Evolutionary conservation across 495 filamentous ascomycete species (phyloP), one percentile per base, ranked within the genome.

Genomic region (Annulohypoxylon moriforme): DNA sequence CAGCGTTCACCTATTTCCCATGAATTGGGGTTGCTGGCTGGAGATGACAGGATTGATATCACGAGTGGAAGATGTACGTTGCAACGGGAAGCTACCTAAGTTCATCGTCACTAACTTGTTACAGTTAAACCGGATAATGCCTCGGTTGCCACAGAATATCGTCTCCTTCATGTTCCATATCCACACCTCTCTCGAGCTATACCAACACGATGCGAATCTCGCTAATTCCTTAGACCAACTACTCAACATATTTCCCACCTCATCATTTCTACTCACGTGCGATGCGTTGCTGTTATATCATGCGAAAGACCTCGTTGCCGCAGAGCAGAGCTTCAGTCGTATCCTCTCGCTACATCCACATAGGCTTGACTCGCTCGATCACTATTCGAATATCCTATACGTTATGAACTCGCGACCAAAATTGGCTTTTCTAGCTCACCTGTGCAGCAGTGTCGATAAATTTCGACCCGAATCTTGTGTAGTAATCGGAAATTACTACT

Each of bases 381-480:
- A 96, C 74, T 99, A 97, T 79, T 97, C 93, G 10, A 98, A 99
- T 74, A 96, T 98, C 56, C 87, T 99, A 33, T 98, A 96, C 75
- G 96, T 99, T 27, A 91, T 98, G 87, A 89, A 89, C 63, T 82
- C 88, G 36, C 88, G 94, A 10, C 93, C 96, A 0, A 95, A 96
- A 74, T 85, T 99, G 20, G 94, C 94, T 0, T 97, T 96, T 72
- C 81, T 99, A 18, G 96, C 96, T 5, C 94, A 97, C 70, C 82
- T 97, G 13, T 96, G 95, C 58, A 93, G 92, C 6, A 88, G 88
- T 25, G 94, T 94, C 11, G 96, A 99, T 79, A 96, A 94, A 76
- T 98, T 99, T 81, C 91, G 96, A 0, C 96, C 96, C 0, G 96
- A 99, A 78, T 98, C 96, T 0, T 98, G 94, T 78, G 96, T 95